These are phyloP conservation scores for Bidens hawaiensis DNA, from an alignment of 140 eudicot genomes.

Conservation along the genomic window DNA sequence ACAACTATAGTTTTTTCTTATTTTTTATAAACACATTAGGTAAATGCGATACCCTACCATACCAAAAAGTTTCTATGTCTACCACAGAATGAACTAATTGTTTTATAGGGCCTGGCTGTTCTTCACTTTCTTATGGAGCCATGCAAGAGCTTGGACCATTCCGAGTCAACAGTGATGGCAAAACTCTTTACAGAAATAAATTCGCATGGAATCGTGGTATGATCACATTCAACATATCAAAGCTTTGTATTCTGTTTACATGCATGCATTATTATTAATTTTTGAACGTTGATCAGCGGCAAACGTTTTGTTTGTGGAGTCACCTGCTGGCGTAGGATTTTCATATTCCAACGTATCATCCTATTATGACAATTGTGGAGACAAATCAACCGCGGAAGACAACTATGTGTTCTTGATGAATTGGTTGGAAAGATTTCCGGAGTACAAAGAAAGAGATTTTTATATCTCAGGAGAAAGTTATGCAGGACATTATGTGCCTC, in stretches of 20 bases:
- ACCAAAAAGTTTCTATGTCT: neutral
- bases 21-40: neutral
- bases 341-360: constrained; percentile 56
- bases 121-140: constrained; percentile 83
- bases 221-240: neutral
- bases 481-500: constrained; percentile 88
- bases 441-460: constrained; percentile 60
- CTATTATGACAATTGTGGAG: constrained; percentile 36
- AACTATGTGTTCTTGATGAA: constrained; percentile 53
- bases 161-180: constrained; percentile 72
- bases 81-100: neutral
- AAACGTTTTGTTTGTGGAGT: constrained; percentile 73
- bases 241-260: neutral
- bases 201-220: constrained; percentile 67
- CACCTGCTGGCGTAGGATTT: constrained; percentile 82
- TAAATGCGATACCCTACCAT: too few species aligned
- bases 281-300: constrained; percentile 33
- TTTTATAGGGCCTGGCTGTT: constrained; percentile 81
- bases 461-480: constrained; percentile 82
- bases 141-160: constrained; percentile 85
- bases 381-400: constrained; percentile 46
- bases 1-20: too few species aligned
- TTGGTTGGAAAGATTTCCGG: constrained; percentile 76
- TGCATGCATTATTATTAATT: neutral
- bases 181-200: constrained; percentile 49